Base-by-base conservation (phyloP, 768 basidiomycete species). In the Lactarius evosmus region DNA sequence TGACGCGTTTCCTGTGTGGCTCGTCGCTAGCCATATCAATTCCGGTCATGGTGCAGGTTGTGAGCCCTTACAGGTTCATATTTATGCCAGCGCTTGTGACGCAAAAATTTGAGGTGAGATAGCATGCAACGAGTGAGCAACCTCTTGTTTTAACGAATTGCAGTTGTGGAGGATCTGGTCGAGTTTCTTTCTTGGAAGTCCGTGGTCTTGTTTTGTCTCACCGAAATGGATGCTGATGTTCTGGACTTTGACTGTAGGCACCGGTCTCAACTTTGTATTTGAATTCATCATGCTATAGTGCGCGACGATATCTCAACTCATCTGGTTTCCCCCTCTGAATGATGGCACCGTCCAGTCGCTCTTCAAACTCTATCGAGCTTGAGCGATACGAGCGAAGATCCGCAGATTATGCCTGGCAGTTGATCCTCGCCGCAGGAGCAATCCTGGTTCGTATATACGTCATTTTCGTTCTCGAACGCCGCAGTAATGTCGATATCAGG, bases 391-490 rank as follows among this genome's bases (percentile, higher is more conserved):
- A 72, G 0, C 73, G 78, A 4, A 81, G 83, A 54, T 88, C 89
- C 0, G 82, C 89, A 3, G 91, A 94, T 74, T 81, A 88, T 51
- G 89, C 88, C 19, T 93, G 86, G 82, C 90, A 93, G 69, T 78
- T 87, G 17, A 70, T 85, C 63, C 74, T 85, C 56, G 82, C 85
- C 9, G 75, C 79, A 46, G 74, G 74, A 32, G 76, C 77, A 12
- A 85, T 93, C 38, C 75, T 91, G 34, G 89, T 92, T 57, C 41
- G 41, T 55, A 29, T 2, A 41, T 19, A 32, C 59, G 8, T 14
- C 5, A 32, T 49, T 1, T 1, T 62, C 50, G 27, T 59, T 3
- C 52, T 53, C 58, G 29, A 40, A 52, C 57, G 5, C 14, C 50
- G 4, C 46, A 6, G 3, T 55, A 32, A 56, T 33, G 7, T 33